These are phyloP conservation scores for Microascus cirrosus DNA, from an alignment of 2,329 filamentous ascomycete genomes.

Conservation along the genomic window DNA sequence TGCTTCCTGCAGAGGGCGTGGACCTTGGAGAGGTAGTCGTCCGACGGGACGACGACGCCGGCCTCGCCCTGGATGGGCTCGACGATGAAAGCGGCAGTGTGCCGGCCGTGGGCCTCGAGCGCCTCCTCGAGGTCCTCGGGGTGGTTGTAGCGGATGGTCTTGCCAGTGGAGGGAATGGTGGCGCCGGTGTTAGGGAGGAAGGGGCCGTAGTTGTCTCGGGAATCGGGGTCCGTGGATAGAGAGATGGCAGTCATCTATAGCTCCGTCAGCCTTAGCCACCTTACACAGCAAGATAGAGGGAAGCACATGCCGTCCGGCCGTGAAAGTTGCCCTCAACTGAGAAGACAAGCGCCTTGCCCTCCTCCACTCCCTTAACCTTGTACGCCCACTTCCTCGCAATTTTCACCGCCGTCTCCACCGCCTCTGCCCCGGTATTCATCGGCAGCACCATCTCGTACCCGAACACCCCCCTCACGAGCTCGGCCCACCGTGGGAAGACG, in stretches of 20 bases:
- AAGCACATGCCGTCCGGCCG: constrained; percentile 69
- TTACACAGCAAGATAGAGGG: neutral
- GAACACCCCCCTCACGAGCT: constrained; percentile 81
- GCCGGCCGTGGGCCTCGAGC: constrained; percentile 68
- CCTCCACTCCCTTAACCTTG: constrained; percentile 83
- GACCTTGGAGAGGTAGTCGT: constrained; percentile 72
- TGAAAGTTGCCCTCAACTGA: constrained; percentile 90
- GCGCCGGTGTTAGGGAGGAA: constrained; percentile 86
- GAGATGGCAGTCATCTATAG: constrained; percentile 82
- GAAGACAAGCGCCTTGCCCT: constrained; percentile 76
- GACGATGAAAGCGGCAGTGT: constrained; percentile 85
- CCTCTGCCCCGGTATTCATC: constrained; percentile 97
- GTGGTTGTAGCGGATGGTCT: constrained; percentile 78
- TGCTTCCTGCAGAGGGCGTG: constrained; percentile 84
- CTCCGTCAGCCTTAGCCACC: neutral
- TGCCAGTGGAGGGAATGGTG: constrained; percentile 59
- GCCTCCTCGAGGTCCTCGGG: constrained; percentile 68
- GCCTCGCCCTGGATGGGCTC: constrained; percentile 98
- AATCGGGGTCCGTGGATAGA: constrained; percentile 90
- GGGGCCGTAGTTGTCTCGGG: constrained; percentile 91
- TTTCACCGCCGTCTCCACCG: constrained; percentile 92
- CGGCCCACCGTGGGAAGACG: constrained; percentile 90
- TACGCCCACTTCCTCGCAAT: constrained; percentile 96
- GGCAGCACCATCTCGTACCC: constrained; percentile 96
- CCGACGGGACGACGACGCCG: constrained; percentile 88